Conservation (phyloP, 2,329 filamentous ascomycete genomes). For the Fusarium succisae region DNA sequence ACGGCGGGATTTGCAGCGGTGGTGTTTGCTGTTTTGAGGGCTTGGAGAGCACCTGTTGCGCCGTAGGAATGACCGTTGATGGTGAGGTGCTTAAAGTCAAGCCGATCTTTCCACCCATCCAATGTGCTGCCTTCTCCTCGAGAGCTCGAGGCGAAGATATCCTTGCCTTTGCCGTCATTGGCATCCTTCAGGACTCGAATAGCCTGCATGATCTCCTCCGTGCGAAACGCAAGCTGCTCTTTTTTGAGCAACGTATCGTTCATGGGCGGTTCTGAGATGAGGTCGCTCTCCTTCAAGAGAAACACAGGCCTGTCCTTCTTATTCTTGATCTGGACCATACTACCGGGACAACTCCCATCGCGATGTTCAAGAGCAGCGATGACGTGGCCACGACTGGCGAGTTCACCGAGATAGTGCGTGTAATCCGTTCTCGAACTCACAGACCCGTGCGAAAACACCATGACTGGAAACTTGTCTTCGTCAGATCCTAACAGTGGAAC, state of each 20-base stretch:
- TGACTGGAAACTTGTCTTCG: slow-evolving; percentile 51
- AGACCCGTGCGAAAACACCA: slow-evolving; percentile 64
- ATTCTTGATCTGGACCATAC: slow-evolving; percentile 48
- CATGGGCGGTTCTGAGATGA: slow-evolving; percentile 45
- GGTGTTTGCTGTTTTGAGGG: slow-evolving; percentile 57
- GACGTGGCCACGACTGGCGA: slow-evolving; percentile 60
- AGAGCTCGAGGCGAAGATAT: slow-evolving; percentile 53
- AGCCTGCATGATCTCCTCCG: slow-evolving; percentile 59
- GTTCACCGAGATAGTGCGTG: slow-evolving; percentile 60
- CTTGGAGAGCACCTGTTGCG: slow-evolving; percentile 69
- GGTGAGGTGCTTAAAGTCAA: slow-evolving; percentile 63
- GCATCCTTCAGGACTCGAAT: slow-evolving; percentile 53
- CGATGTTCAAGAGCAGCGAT: slow-evolving; percentile 63
- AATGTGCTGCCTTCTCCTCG: slow-evolving; percentile 59
- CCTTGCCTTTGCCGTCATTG: slow-evolving; percentile 51
- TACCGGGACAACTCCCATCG: slow-evolving; percentile 61
- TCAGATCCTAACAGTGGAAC: slow-evolving; percentile 49
- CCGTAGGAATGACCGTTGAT: slow-evolving; percentile 73
- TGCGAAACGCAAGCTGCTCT: slow-evolving; percentile 60
- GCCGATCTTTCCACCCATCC: slow-evolving; percentile 59
- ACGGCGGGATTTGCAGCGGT: slow-evolving; percentile 51
- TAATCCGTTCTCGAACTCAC: slow-evolving; percentile 62
- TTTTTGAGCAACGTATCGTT: slow-evolving; percentile 52
- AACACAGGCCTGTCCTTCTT: slow-evolving; percentile 45
- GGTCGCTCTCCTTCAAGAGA: slow-evolving; percentile 50